Evolutionary conservation across 345 rosid genomes (phyloP), one percentile per base, ranked within the genome.

Genomic region (Hibiscus mutabilis): DNA sequence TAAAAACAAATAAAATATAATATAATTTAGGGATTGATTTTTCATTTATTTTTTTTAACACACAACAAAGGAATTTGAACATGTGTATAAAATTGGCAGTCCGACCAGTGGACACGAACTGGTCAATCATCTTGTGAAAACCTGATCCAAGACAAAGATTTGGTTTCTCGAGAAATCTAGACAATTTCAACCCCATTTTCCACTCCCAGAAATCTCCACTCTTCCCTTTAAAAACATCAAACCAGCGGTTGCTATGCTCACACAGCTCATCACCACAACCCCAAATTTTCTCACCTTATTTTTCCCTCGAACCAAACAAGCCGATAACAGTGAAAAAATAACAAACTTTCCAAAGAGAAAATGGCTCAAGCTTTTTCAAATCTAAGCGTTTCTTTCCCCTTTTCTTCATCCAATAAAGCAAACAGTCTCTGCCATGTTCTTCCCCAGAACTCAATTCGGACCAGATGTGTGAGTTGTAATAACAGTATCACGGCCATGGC

Each of bases 351-450:
- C 16, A 24, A 15, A 42, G 14, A 19, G 29, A 71, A 42, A 68
- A 84, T 82, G 86, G 69, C 84, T 7, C 83, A 73, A 22, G 79
- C 71, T 40, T 40, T 80, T 25, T 78, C 83, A 9, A 79, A 71
- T 60, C 55, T 80, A 21, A 75, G 68, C 73, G 13, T 79, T 31
- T 66, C 76, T 25, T 27, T 68, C n/a, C 77, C 79, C 44, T n/a
- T 79, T 8, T 49, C 11, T 24, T 29, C 78, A 5, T 47, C 69
- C 4, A 68, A 29, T 14, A 42, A 8, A 9, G n/a, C 74, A 37
- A 61, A 0, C 57, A 47, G 6, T 55, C 2, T 11, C 2, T 7
- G 55, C 18, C 21, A 66, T 68, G 59, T 21, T 55, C 14, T 10
- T 55, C 60, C 60, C 60, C 27, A 4, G 27, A 55, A 47, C 53